These are phyloP conservation scores for Vaccinium myrtillus DNA, from an alignment of 148 eudicot species.

Conservation along the genomic window DNA sequence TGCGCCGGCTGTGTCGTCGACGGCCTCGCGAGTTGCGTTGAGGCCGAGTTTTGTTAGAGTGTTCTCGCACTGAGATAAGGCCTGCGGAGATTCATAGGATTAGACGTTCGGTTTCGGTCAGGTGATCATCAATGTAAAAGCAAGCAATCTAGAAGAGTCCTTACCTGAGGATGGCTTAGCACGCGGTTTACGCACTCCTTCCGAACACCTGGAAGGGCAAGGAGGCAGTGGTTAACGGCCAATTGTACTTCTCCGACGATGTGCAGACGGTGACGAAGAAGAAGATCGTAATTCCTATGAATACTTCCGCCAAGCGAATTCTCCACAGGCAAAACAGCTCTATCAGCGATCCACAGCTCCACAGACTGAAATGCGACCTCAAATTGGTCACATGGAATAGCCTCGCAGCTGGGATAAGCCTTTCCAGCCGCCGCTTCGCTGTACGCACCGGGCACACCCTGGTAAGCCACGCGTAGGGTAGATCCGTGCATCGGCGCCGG, in stretches of 20 bases:
- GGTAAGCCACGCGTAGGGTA: slow-evolving; percentile 76
- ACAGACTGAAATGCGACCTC: slow-evolving; percentile 94
- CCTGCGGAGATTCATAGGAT: slow-evolving; percentile 39
- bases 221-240: slow-evolving; percentile 84
- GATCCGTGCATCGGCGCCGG: slow-evolving; percentile 88
- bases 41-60: slow-evolving; percentile 68
- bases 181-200: slow-evolving; percentile 69
- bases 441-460: slow-evolving; percentile 95
- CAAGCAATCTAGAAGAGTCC: not conserved
- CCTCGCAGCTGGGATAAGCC: slow-evolving; percentile 80
- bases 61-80: slow-evolving; percentile 84
- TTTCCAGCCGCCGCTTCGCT: slow-evolving; percentile 89
- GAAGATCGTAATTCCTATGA: slow-evolving; percentile 66
- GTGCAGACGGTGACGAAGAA: slow-evolving; percentile 62
- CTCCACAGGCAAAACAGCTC: slow-evolving; percentile 67
- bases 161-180: slow-evolving; percentile 65
- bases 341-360: slow-evolving; percentile 76
- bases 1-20: slow-evolving; percentile 91
- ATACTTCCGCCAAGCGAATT: slow-evolving; percentile 72
- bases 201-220: slow-evolving; percentile 72
- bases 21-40: slow-evolving; percentile 75
- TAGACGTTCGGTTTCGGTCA: too few relatives aligned
- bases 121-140: too few relatives aligned
- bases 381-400: slow-evolving; percentile 90
- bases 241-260: slow-evolving; percentile 56